Conservation (phyloP, 1,139 yeast species). For the Hemisphaericaspora lyxosophila region DNA sequence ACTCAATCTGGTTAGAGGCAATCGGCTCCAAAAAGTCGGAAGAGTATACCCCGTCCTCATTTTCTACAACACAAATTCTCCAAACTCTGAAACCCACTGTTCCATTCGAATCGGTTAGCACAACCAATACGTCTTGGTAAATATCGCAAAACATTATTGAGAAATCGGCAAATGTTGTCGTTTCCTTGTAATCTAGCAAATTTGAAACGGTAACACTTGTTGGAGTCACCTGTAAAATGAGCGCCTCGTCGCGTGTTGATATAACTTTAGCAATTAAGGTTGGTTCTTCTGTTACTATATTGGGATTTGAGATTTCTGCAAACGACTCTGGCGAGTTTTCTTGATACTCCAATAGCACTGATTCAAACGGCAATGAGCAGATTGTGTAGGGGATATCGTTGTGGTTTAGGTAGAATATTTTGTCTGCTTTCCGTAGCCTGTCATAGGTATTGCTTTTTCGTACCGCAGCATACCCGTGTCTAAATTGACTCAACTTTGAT, state of each 20-base stretch:
- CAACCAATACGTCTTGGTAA: constrained; percentile 13
- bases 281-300: constrained; percentile 13
- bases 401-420: constrained; percentile 18
- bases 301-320: constrained; percentile 26
- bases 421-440: constrained; percentile 28
- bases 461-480: constrained; percentile 36
- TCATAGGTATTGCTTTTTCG: constrained; percentile 29
- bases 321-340: constrained; percentile 18
- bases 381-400: constrained; percentile 25
- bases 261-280: constrained; percentile 16
- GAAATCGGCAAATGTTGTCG: constrained; percentile 11
- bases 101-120: constrained; percentile 16
- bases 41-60: not conserved
- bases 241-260: constrained; percentile 2
- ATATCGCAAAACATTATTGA: constrained; percentile 19
- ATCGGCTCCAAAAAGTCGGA: constrained; percentile 3
- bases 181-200: constrained; percentile 13
- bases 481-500: constrained; percentile 39
- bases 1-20: constrained; percentile 5
- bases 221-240: constrained; percentile 33
- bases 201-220: constrained; percentile 25
- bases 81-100: constrained; percentile 1
- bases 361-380: constrained; percentile 39
- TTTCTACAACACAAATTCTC: constrained; percentile 1
- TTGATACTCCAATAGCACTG: constrained; percentile 35